phyloP scores from a whole-genome alignment of 768 basidiomycete species.

The Suillus clintonianus region DNA sequence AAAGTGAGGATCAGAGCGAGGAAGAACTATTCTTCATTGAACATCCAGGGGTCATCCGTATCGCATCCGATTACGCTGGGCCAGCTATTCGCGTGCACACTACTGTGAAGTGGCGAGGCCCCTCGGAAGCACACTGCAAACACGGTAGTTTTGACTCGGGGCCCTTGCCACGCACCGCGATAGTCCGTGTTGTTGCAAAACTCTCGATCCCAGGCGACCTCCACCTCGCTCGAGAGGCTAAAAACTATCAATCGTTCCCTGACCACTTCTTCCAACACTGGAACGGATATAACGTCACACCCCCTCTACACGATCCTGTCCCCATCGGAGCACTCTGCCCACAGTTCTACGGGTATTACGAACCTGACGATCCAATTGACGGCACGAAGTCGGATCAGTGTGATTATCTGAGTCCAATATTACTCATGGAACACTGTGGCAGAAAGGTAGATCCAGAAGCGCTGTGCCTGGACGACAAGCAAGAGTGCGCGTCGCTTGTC shows the following conservation, averaged over 20 bases:
- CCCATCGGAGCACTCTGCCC: conserved; percentile 56
- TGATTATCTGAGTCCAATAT: conserved; percentile 38
- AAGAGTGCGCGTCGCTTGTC: conserved; percentile 42
- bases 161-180: conserved; percentile 30
- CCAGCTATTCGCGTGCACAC: conserved; percentile 16
- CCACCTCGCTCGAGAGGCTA: conserved; percentile 36
- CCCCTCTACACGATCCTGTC: conserved; percentile 39
- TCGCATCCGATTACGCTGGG: background rate
- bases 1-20: background rate
- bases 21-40: background rate
- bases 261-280: conserved; percentile 28
- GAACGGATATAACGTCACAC: conserved; percentile 21
- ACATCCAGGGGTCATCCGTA: background rate
- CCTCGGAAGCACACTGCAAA: background rate
- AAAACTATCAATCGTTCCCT: conserved; percentile 28
- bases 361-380: conserved; percentile 25
- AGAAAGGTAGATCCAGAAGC: conserved; percentile 25
- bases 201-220: conserved; percentile 38
- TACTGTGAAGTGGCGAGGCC: conserved; percentile 14
- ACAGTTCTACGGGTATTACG: conserved; percentile 67
- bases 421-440: conserved; percentile 53
- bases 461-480: conserved; percentile 37
- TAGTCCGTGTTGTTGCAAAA: conserved; percentile 45
- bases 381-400: background rate
- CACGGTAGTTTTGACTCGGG: background rate